These are phyloP conservation scores for Ustilago sp. DNA, from an alignment of 1,284 basidiomycete species.

Conservation along the genomic window DNA sequence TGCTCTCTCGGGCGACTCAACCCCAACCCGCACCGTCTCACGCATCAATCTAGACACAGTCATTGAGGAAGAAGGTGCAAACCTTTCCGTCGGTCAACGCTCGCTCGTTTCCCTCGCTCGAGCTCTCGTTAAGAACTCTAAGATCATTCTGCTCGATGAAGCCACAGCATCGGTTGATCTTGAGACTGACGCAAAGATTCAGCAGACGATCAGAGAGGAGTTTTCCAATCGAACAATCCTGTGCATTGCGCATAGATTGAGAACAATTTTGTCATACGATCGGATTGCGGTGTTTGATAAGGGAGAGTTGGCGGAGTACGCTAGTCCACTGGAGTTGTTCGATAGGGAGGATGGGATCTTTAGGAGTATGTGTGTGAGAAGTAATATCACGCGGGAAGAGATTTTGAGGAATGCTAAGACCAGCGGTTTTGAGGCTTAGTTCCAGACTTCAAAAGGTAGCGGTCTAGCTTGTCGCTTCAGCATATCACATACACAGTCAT, in stretches of 20 bases:
- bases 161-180: conserved; percentile 83
- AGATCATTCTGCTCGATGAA: conserved; percentile 73
- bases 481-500: conserved; percentile 1
- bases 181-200: conserved; percentile 84
- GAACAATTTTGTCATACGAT: conserved; percentile 85
- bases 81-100: conserved; percentile 69
- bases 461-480: background rate
- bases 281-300: conserved; percentile 82
- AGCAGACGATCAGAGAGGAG: conserved; percentile 84
- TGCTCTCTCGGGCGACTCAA: conserved; percentile 24
- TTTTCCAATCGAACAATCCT: conserved; percentile 83
- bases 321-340: conserved; percentile 77
- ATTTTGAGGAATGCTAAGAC: conserved; percentile 42
- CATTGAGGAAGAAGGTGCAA: conserved; percentile 68
- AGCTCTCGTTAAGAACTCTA: conserved; percentile 66
- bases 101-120: conserved; percentile 69
- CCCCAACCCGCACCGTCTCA: conserved; percentile 35
- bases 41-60: conserved; percentile 66
- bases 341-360: conserved; percentile 75
- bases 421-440: conserved; percentile 3
- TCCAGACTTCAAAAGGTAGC: background rate
- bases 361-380: conserved; percentile 79
- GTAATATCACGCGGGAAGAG: conserved; percentile 75
- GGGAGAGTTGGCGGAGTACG: conserved; percentile 80
- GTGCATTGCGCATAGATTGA: conserved; percentile 79